Conservation (phyloP, 495 filamentous ascomycete species). For the Letharia columbiana region DNA sequence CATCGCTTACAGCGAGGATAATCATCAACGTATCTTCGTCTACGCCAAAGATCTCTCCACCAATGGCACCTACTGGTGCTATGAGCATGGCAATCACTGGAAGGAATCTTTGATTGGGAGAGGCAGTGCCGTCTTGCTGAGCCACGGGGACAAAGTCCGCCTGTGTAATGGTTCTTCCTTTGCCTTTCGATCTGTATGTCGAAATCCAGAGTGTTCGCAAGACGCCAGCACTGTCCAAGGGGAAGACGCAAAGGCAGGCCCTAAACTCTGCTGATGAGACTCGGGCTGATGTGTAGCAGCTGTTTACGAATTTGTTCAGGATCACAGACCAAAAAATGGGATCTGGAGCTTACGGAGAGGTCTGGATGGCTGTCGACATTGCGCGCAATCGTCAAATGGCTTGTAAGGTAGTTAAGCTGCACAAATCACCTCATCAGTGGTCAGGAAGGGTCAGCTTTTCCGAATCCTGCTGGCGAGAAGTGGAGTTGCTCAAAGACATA, state of each 20-base stretch:
- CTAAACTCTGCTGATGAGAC: background rate
- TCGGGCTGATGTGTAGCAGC: slow-evolving; percentile 3
- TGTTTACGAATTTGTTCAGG: slow-evolving; percentile 31
- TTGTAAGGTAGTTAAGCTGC: slow-evolving; percentile 44
- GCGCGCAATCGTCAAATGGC: slow-evolving; percentile 38
- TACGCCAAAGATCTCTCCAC: slow-evolving; percentile 54
- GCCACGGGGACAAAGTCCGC: slow-evolving; percentile 45
- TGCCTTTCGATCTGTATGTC: slow-evolving; percentile 20
- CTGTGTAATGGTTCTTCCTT: slow-evolving; percentile 23
- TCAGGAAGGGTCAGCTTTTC: slow-evolving; percentile 10
- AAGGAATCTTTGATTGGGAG: slow-evolving; percentile 41
- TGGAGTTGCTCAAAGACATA: slow-evolving; percentile 46
- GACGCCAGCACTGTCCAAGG: slow-evolving; percentile 25
- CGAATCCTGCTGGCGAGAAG: slow-evolving; percentile 33
- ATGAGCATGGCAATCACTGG: slow-evolving; percentile 46
- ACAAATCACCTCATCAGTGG: slow-evolving; percentile 13
- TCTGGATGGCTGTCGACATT: slow-evolving; percentile 40
- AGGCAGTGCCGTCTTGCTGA: slow-evolving; percentile 40
- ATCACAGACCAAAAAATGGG: slow-evolving; percentile 44
- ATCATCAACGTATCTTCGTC: slow-evolving; percentile 38
- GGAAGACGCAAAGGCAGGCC: slow-evolving; percentile 31
- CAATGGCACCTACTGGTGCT: slow-evolving; percentile 50
- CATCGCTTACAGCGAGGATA: slow-evolving; percentile 41
- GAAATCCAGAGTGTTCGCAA: slow-evolving; percentile 8
- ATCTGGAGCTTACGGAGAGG: slow-evolving; percentile 40